Evolutionary conservation across 1,139 yeast genomes (phyloP), one percentile per base, ranked within the genome.

Genomic region (Suhomyces chickasaworum): DNA sequence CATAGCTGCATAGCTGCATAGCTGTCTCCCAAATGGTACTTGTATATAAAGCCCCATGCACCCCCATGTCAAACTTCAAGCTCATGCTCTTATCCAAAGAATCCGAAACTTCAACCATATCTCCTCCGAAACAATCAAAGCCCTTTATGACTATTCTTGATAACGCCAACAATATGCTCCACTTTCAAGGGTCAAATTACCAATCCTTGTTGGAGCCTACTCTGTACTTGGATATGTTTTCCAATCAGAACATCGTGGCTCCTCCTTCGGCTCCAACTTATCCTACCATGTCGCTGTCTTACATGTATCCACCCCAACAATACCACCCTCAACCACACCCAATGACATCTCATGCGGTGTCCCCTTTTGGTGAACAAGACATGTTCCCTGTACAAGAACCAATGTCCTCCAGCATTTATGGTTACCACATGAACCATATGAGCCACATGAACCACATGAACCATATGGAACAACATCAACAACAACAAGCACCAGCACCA

Each of bases 101-200:
- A 12, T 20, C 37, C 15, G 44, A 35, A n/a, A 34, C 44, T 13
- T 22, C 36, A 33, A 17, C 25, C 16, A 20, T 22, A 16, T 3
- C 37, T 15, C 15, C 12, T 4, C n/a, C 37, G 6, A 25, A 25
- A 10, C 29, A 7, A 2, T 18, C 43, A 15, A 31, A 22, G 18
- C 36, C 33, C 18, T 31, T 37, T 23, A 42, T 32, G 45, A 37
- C 45, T 17, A 42, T 38, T 23, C 27, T 42, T 20, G 45, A 42
- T 18, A 42, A 36, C 31, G 22, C 41, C 15, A 30, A 8, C 30
- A 41, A 42, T 33, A 36, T 42, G 41, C 34, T 42, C 37, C 38
- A 42, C 35, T 33, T 16, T 25, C 45, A 42, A 25, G 37, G 37
- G 4, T n/a, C 32, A 15, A 15, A 32, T 23, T 30, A 37, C 36